Base-by-base conservation (phyloP, 805 yeast genomes). In the Cyberlindnera misumaiensis region DNA sequence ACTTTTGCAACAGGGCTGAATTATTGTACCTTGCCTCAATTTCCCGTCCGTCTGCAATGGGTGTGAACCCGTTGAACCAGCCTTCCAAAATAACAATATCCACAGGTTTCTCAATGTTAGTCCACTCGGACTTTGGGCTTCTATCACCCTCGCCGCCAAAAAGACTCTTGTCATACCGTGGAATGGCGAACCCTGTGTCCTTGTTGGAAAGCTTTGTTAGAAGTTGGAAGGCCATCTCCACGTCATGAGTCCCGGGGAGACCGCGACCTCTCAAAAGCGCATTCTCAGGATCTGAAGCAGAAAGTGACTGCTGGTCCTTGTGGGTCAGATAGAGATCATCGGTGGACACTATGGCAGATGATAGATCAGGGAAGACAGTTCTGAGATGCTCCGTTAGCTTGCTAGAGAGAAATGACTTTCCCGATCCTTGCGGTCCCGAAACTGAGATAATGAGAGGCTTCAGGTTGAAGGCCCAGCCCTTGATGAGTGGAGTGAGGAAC, bases 241-340 rank as follows among this genome's bases (percentile, higher is more conserved):
- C 52, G 53, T 90, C 97, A 57, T 90, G 98, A 0, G 97, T 90
- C 0, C 97, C 97, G 0, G 97, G 97, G 12, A 85, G 67, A 0
- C 97, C 97, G 18, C 97, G 64, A 3, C 95, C 95, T 42, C 68
- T 72, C 13, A 86, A 52, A 34, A 90, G 62, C 27, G 60, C 55
- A 53, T 85, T 84, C 11, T 60, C 68, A 1, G 64, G 54, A 42
- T 64, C 60, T 12, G 34, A 41, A 11, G 43, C 28, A 2, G 72
- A 70, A 17, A 88, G 53, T 25, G 44, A 42, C 18, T 41, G 43
- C 53, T 87, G 96, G 14, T 80, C 80, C 7, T 53, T 59, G 53
- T 76, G 78, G 0, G 85, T 76, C 29, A 85, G 63, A 56, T 90
- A 90, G 42, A 86, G 75, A 59, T 93, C 97, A 61, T 90, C 98